Conservation (phyloP, 768 basidiomycete genomes). For the Boletus rubropictus region DNA sequence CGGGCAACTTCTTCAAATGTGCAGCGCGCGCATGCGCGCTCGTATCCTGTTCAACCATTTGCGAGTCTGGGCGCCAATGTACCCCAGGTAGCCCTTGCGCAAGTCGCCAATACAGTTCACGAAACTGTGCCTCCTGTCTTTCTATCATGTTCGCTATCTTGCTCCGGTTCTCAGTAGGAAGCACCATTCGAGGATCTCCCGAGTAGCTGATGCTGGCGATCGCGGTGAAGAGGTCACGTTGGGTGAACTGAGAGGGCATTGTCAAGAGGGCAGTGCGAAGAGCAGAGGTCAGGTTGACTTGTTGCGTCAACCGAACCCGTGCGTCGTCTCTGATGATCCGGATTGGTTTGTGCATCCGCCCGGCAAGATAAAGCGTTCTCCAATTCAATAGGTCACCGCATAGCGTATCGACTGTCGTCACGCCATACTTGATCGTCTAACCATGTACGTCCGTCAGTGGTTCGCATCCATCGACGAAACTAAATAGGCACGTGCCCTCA, state of each 20-base stretch:
- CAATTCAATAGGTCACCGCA: conserved; percentile 89
- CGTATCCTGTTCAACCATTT: conserved; percentile 68
- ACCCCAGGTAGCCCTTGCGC: conserved; percentile 77
- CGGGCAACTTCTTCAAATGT: conserved; percentile 76
- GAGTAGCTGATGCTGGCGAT: conserved; percentile 83
- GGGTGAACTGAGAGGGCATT: conserved; percentile 76
- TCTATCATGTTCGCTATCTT: conserved; percentile 94
- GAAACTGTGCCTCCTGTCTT: conserved; percentile 77
- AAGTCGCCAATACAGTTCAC: conserved; percentile 77
- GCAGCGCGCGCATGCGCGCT: conserved; percentile 60
- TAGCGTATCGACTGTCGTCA: conserved; percentile 85
- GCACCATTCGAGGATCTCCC: conserved; percentile 90
- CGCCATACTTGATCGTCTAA: conserved; percentile 93
- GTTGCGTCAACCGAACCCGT: conserved; percentile 84
- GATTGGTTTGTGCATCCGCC: conserved; percentile 95
- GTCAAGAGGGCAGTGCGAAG: conserved; percentile 85
- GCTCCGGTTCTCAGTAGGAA: conserved; percentile 89
- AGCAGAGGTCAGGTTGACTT: conserved; percentile 89
- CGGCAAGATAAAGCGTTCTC: conserved; percentile 89
- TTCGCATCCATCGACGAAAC: too few relatives aligned
- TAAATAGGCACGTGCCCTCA: conserved; percentile 15
- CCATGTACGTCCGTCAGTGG: neutral
- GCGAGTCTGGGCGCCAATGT: conserved; percentile 53
- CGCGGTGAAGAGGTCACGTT: conserved; percentile 75
- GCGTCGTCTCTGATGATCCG: conserved; percentile 91